Conservation (phyloP, 257 asterid genomes). For the Scutellaria baicalensis region DNA sequence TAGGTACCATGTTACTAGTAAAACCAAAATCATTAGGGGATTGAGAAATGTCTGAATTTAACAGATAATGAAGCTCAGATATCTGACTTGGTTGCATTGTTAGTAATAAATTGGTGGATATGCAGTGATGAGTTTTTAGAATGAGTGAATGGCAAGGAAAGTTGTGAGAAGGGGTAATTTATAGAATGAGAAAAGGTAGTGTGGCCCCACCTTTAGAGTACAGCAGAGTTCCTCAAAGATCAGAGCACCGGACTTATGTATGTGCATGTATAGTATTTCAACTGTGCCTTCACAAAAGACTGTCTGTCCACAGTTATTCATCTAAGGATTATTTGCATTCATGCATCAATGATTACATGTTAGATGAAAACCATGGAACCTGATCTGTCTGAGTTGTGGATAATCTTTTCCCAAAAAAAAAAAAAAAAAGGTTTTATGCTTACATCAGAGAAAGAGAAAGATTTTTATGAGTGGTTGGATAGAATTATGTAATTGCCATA, state of each 20-base stretch:
- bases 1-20: slow-evolving; percentile 14
- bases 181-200: slow-evolving; percentile 37
- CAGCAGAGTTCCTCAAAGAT: slow-evolving; percentile 34
- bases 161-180: slow-evolving; percentile 38
- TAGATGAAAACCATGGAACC: slow-evolving; percentile 10
- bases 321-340: background rate
- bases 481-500: slow-evolving; percentile 13
- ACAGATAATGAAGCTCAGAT: slow-evolving; percentile 40
- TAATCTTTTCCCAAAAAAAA: slow-evolving; percentile 15
- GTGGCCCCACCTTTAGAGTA: slow-evolving; percentile 33
- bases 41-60: slow-evolving; percentile 39
- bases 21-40: slow-evolving; percentile 34
- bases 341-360: slow-evolving; percentile 16
- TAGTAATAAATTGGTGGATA: background rate
- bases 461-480: slow-evolving; percentile 12
- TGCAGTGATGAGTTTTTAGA: slow-evolving; percentile 1
- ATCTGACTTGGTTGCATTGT: slow-evolving; percentile 55
- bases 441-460: slow-evolving; percentile 20
- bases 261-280: slow-evolving; percentile 15
- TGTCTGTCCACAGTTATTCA: background rate
- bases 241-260: slow-evolving; percentile 26
- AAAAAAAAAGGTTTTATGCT: slow-evolving; percentile 11
- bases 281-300: background rate
- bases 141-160: slow-evolving; percentile 24
- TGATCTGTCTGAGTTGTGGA: slow-evolving; percentile 18